A percentile compares a stretch with the other conserved stretches of the same genome.
These are phyloP conservation scores for Mediolabrus comicus DNA, from an alignment of 108 stramenopile species.

Conservation along the genomic window DNA sequence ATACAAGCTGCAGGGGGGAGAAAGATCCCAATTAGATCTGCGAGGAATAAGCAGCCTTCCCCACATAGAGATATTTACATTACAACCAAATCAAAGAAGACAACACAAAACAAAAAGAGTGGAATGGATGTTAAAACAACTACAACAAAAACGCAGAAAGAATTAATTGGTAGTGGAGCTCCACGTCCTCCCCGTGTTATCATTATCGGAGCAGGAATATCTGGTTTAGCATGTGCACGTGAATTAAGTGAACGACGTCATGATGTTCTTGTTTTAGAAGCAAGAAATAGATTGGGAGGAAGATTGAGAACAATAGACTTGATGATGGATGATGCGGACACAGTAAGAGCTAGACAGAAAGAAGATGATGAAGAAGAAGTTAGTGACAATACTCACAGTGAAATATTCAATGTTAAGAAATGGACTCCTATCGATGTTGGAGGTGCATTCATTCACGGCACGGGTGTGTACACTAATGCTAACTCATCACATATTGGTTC, in stretches of 20 bases:
- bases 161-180: neutral
- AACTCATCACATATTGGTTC: constrained; percentile 15
- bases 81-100: neutral
- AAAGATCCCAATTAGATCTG: neutral
- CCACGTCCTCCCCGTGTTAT: constrained; percentile 61
- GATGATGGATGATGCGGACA: constrained; percentile 26
- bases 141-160: neutral
- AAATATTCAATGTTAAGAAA: constrained; percentile 19
- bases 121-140: too few species aligned
- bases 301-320: constrained; percentile 52
- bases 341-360: neutral
- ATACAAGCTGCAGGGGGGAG: neutral
- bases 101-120: neutral
- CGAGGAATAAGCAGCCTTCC: neutral
- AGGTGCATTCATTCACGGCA: constrained; percentile 90
- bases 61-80: neutral
- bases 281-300: constrained; percentile 65
- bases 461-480: constrained; percentile 46
- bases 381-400: neutral
- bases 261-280: constrained; percentile 78
- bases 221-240: constrained; percentile 75
- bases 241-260: constrained; percentile 72
- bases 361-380: constrained; percentile 11
- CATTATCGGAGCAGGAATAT: constrained; percentile 73
- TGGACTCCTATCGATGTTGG: constrained; percentile 66